These are phyloP conservation scores for Phascolomyces articulosus DNA, from an alignment of 371 early-diverging fungal genomes.

Conservation along the genomic window DNA sequence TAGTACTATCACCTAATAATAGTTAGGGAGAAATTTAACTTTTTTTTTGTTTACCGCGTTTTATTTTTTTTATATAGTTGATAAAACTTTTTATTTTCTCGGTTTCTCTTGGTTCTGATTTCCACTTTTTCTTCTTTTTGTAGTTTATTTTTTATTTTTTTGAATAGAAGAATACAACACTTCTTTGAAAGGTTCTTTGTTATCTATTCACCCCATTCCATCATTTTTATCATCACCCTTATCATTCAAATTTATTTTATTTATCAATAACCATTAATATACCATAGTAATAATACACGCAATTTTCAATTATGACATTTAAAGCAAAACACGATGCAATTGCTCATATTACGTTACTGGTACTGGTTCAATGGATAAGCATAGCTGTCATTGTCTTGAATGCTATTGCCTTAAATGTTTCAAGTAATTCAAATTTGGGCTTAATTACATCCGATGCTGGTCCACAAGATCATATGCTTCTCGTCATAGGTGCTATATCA, in stretches of 20 bases:
- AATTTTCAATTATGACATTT: constrained; percentile 15
- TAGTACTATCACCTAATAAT: no score
- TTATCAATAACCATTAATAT: no score
- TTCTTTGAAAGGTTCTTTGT: no score
- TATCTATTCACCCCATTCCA: no score
- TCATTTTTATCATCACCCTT: no score
- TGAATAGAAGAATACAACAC: no score
- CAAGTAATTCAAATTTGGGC: constrained; percentile 10
- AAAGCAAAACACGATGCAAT: constrained; percentile 19
- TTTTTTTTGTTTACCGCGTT: constrained; percentile 3
- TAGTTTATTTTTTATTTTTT: not conserved
- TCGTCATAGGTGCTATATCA: constrained; percentile 29
- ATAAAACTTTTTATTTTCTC: not conserved
- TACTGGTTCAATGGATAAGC: constrained; percentile 39
- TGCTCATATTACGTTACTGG: constrained; percentile 25
- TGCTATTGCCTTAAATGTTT: constrained; percentile 13
- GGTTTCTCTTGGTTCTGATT: constrained; percentile 2
- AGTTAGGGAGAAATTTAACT: not conserved
- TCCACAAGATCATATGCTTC: constrained; percentile 27
- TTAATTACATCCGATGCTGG: constrained; percentile 19
- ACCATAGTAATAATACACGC: no score
- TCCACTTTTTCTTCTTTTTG: not conserved
- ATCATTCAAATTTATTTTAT: no score
- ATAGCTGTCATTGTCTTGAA: constrained; percentile 33
- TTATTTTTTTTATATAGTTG: not conserved